A percentile compares a stretch with the other conserved stretches of the same genome.
These are phyloP conservation scores for Carex littledalei DNA, from an alignment of 176 grass and related monocot species.

Conservation along the genomic window DNA sequence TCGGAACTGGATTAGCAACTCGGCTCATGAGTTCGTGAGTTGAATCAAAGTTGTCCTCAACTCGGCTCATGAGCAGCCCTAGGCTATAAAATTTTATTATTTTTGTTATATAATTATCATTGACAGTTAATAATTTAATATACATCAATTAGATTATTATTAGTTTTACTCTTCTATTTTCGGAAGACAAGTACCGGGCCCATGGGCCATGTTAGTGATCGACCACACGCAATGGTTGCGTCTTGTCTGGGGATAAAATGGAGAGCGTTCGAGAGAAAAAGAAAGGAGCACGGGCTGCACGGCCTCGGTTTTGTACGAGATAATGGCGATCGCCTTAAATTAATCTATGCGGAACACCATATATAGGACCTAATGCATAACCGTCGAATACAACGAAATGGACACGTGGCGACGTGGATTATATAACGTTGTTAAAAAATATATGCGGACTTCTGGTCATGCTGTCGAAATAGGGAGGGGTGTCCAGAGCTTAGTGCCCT, in stretches of 20 bases:
- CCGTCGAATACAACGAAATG: neutral
- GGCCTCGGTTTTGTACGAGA: neutral
- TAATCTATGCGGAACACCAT: neutral
- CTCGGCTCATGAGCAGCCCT: too few relatives aligned
- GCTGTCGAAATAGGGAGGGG: neutral
- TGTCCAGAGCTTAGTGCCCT: neutral
- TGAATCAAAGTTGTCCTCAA: too few relatives aligned
- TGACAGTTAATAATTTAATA: too few relatives aligned
- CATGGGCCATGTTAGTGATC: too few relatives aligned
- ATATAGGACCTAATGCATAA: neutral
- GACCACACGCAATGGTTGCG: neutral
- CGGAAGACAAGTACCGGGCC: too few relatives aligned
- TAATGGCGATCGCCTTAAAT: neutral
- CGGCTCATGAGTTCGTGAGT: too few relatives aligned
- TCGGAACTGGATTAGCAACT: too few relatives aligned
- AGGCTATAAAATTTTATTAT: too few relatives aligned
- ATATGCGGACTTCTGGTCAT: neutral
- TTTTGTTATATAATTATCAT: too few relatives aligned
- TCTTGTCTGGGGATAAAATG: neutral
- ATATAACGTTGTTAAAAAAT: neutral
- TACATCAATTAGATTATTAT: too few relatives aligned
- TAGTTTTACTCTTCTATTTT: too few relatives aligned
- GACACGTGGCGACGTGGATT: neutral
- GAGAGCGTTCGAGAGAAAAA: neutral
- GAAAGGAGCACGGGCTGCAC: neutral